Evolutionary conservation across 306 rosid species (phyloP), one percentile per base, ranked within the genome.

Genomic region (Lupinus albus): DNA sequence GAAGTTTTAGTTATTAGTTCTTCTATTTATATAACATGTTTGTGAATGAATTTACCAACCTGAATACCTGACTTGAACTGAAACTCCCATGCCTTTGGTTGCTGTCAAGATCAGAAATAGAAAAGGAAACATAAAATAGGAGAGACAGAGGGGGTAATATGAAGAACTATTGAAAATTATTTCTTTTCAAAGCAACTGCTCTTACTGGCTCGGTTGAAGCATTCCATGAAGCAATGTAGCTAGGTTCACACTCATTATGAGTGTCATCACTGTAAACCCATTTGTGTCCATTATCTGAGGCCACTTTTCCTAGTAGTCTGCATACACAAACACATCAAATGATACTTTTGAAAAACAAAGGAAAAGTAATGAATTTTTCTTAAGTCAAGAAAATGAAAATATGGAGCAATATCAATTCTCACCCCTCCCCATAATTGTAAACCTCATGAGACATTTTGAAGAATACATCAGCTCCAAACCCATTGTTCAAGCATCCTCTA

Each of bases 401-500:
- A 53, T 36, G 42, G 36, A 44, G 61, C 38, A 71, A 61, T 35
- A 20, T 20, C 33, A 55, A 13, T 5, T 32, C 89, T 86, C 76
- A 93, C 99, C 97, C 96, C 71, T 93, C 94, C 65, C 99, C 99
- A 78, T 75, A 93, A 71, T 79, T 93, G 70, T 93, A 90, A 59
- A 93, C 99, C 63, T 93, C 96, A 67, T 93, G 97, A 30, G 99
- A 88, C 99, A 93, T 90, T 81, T 90, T 93, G 94, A 90, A 93
- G 85, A 90, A 93, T 44, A 88, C 72, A 36, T 88, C 89, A 74
- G 89, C 87, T 63, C 96, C 97, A 82, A 93, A 93, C 76, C 79
- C 79, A 35, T 72, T 83, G 44, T 73, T 73, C 21, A 79, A 57
- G 80, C 55, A 81, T 53, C 85, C 87, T 76, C 56, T 79, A 32